Conservation (phyloP, 1,284 basidiomycete species). For the Naganishia albida region DNA sequence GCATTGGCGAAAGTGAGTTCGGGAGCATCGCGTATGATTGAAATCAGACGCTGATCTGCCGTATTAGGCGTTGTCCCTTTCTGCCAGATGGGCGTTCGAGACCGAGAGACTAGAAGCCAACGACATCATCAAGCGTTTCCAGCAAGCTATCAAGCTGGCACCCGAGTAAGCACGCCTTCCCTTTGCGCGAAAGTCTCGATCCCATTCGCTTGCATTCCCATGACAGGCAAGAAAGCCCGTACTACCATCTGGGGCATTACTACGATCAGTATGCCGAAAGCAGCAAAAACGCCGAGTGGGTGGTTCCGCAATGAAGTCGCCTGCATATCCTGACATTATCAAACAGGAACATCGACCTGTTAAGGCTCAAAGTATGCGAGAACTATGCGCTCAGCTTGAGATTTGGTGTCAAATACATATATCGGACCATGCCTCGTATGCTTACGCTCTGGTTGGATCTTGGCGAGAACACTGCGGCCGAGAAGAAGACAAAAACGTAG, state of each 20-base stretch:
- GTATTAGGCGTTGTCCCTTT: conserved; percentile 79
- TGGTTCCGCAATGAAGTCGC: not conserved
- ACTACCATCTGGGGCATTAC: conserved; percentile 83
- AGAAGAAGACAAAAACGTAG: conserved; percentile 22
- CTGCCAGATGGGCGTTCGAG: conserved; percentile 90
- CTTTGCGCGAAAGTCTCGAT: conserved; percentile 24
- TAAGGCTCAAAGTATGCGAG: conserved; percentile 56
- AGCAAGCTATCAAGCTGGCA: conserved; percentile 61
- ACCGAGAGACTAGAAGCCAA: conserved; percentile 76
- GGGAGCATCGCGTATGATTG: not conserved
- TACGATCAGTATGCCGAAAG: conserved; percentile 60
- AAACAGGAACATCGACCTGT: conserved; percentile 32
- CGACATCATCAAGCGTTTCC: conserved; percentile 65
- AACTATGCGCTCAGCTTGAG: conserved; percentile 74
- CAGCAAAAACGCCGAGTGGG: conserved; percentile 29
- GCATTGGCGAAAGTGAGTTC: conserved; percentile 67
- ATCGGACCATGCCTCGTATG: conserved; percentile 90
- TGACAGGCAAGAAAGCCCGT: conserved; percentile 76
- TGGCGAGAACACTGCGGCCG: conserved; percentile 61
- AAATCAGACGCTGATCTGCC: conserved; percentile 19
- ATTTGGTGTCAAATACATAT: conserved; percentile 91
- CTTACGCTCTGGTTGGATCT: conserved; percentile 94
- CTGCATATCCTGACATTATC: not conserved
- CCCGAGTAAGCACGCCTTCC: conserved; percentile 58
- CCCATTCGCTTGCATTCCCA: not conserved